Evolutionary conservation across 2,329 filamentous ascomycete genomes (phyloP), one percentile per base, ranked within the genome.

Genomic region (Trichoderma semiorbis): DNA sequence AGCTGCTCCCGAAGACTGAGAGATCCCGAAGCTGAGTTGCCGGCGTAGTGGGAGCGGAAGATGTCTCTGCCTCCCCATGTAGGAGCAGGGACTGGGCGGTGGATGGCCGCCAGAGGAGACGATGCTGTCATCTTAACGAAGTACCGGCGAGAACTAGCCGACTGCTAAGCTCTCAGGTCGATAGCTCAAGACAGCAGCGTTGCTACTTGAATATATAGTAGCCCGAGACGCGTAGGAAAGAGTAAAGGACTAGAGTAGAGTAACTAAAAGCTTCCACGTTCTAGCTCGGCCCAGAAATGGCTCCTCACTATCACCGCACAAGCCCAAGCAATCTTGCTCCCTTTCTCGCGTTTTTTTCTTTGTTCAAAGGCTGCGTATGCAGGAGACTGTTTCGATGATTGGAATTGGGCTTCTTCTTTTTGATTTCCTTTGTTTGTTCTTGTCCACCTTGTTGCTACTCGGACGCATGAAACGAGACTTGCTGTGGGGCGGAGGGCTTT

Each of bases 71-170:
- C 80, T 75, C 79, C 84, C 91, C 88, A 95, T 89, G 78, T 86
- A 81, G 76, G 90, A 39, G 81, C 74, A 84, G 84, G 83, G 89
- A 85, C 82, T 87, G 84, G 83, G 89, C 86, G 93, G 85, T 94
- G 94, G 91, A 98, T 93, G 71, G 95, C 94, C 82, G 95, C 95
- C 80, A 98, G 85, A 61, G 96, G 96, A 78, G 96, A 98, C 58
- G 95, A 98, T 75, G 93, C 91, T 84, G 97, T 94, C 94, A 98
- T 98, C 79, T 64, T 84, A 64, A 64, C 21, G 36, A 67, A 21
- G 34, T 62, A 11, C 60, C 58, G 39, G 57, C 14, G 43, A 53
- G 43, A 5, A 36, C 34, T 53, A 8, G 36, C 3, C 3, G 39
- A 43, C 39, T 43, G 39, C 39, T 43, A 43, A 43, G 39, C 34